A percentile compares a stretch with the other conserved stretches of the same genome.
Evolutionary conservation across 768 basidiomycete species (phyloP).

Genomic region (Auriculariales sp.): DNA sequence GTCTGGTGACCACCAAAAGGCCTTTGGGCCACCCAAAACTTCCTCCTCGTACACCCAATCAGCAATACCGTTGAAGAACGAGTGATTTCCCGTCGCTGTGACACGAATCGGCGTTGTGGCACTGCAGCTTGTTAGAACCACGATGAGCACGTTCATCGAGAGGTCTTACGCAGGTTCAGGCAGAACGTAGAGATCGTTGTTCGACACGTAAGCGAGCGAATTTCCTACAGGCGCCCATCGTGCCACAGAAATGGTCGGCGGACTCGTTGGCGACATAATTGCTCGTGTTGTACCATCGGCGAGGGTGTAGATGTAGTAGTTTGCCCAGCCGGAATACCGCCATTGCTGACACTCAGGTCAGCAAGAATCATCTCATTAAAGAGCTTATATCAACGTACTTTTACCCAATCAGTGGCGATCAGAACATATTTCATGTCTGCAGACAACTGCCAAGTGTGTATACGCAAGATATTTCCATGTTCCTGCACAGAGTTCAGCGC

Average conservation of each 20-base stretch:
- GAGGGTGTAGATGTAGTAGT: conserved; percentile 85
- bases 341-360: conserved; percentile 50
- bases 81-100: conserved; percentile 66
- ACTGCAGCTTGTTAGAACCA: conserved; percentile 13
- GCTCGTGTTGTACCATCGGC: conserved; percentile 53
- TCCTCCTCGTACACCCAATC: conserved; percentile 99
- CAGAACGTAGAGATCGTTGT: conserved; percentile 82
- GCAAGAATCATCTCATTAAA: not conserved
- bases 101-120: conserved; percentile 47
- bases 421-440: conserved; percentile 85
- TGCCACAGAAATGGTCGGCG: conserved; percentile 64
- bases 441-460: conserved; percentile 66
- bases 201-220: conserved; percentile 72
- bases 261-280: conserved; percentile 49
- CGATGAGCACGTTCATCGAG: not conserved
- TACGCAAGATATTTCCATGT: conserved; percentile 32
- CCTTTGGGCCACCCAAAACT: conserved; percentile 54
- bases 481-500: conserved; percentile 24
- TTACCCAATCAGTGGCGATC: conserved; percentile 56
- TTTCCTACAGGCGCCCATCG: conserved; percentile 69
- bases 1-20: conserved; percentile 88
- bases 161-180: conserved; percentile 44
- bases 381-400: conserved; percentile 29
- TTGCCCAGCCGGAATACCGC: conserved; percentile 81
- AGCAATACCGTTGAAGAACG: conserved; percentile 86